Evolutionary conservation across 164 flowering plant genomes (phyloP).

Genomic region (Chloranthus sessilifolius): DNA sequence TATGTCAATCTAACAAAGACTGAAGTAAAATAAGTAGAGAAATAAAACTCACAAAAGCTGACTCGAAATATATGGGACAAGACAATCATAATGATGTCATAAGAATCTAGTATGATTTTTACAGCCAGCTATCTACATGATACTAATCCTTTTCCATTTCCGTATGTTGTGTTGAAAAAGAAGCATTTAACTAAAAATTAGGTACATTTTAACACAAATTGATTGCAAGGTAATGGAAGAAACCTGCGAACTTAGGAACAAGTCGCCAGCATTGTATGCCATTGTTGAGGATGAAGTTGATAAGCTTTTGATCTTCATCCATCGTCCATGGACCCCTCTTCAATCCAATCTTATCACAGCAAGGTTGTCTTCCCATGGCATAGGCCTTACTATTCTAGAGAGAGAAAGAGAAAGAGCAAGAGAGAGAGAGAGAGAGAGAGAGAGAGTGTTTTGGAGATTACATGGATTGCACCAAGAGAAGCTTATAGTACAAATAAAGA

Average conservation of each 20-base stretch:
- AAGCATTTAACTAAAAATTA: no score
- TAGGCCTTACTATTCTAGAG: neutral
- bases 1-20: no score
- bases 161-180: no score
- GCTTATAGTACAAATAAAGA: constrained; percentile 36
- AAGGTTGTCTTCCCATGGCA: constrained; percentile 72
- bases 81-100: no score
- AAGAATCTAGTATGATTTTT: no score
- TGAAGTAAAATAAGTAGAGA: no score
- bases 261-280: constrained; percentile 76
- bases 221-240: no score
- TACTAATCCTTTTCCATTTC: no score
- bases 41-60: no score
- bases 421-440: constrained; percentile 4
- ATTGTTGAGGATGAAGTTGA: constrained; percentile 66
- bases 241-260: constrained; percentile 86
- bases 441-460: constrained; percentile 12
- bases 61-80: no score
- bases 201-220: no score
- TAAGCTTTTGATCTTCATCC: constrained; percentile 79
- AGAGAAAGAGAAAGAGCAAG: neutral
- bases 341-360: constrained; percentile 72
- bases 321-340: constrained; percentile 81
- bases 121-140: no score
- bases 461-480: constrained; percentile 15